These are phyloP conservation scores for Yarrowia hollandica DNA, from an alignment of 805 yeast species.

Conservation along the genomic window DNA sequence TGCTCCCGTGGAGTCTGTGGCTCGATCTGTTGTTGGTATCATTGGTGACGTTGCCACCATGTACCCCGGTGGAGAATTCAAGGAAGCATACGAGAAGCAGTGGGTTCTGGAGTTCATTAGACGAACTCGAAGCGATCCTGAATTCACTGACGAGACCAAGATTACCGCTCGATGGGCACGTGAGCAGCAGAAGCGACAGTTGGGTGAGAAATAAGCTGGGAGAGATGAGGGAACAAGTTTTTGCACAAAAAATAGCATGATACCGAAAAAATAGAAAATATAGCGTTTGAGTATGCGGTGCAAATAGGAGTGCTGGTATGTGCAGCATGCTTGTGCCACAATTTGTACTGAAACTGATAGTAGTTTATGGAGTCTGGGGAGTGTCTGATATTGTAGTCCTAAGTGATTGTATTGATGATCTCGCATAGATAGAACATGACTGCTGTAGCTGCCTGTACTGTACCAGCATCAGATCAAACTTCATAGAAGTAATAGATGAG, in stretches of 20 bases:
- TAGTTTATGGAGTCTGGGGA: no score
- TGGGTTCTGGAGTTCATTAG: constrained; percentile 82
- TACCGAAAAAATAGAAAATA: constrained; percentile 19
- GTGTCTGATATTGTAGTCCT: no score
- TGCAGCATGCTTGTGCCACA: no score
- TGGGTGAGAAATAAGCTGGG: constrained; percentile 18
- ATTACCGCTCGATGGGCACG: constrained; percentile 98
- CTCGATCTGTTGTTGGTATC: constrained; percentile 84
- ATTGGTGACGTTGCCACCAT: constrained; percentile 91
- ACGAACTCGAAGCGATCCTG: constrained; percentile 63
- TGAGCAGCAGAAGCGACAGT: constrained; percentile 65
- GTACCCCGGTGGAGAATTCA: constrained; percentile 75
- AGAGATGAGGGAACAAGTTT: not conserved
- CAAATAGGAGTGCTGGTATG: no score
- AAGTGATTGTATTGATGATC: no score
- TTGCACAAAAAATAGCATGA: constrained; percentile 25
- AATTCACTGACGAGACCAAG: constrained; percentile 65
- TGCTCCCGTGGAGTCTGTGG: constrained; percentile 63
- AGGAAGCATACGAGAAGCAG: constrained; percentile 61
- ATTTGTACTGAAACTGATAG: no score
- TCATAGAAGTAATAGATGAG: no score
- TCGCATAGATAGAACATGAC: no score
- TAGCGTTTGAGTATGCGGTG: constrained; percentile 11
- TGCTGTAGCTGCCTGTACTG: no score
- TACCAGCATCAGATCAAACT: no score